Evolutionary conservation across 2,329 filamentous ascomycete genomes (phyloP), one percentile per base, ranked within the genome.

Genomic region (Chaetomiaceae sp.): DNA sequence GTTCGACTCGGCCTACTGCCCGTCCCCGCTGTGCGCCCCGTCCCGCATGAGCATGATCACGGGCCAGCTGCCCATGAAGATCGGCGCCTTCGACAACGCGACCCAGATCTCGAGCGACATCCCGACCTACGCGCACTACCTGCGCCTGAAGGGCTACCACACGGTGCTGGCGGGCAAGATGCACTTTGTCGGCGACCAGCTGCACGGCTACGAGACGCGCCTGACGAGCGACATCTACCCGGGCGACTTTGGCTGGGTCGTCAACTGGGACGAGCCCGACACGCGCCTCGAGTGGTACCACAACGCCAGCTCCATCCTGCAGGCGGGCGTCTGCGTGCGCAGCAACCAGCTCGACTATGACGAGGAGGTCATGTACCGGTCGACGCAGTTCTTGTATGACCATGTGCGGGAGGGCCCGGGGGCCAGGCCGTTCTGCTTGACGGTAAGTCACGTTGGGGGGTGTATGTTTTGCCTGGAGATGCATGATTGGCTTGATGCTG

Each of bases 271-370:
- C 68, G 84, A 91, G 69, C 91, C 91, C 11, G 85, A 91, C 31
- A 84, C 83, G 37, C 82, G 91, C 42, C 83, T 92, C 38, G 91
- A 96, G 72, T 96, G 91, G 89, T 96, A 94, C 69, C 91, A 96
- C 77, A 96, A 96, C 69, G 91, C 91, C 72, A 91, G 89, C 65
- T 96, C 91, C 6, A 92, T 96, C 62, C 76, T 92, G 65, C 90
- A 96, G 70, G 91, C 91, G 0, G 91, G 91, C 9, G 83, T 87
- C 27, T 95, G 91, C 64, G 87, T 95, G 37, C 83, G 91, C 61
- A 95, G 89, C 72, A 96, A 96, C 73, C 91, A 96, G 76, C 80
- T 96, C 48, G 91, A 96, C 69, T 96, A 92, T 64, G 91, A 96
- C 65, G 91, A 96, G 72, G 91, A 96, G 72, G 90, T 96, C 68